These are phyloP conservation scores for Cladobotryum mycophilum DNA, from an alignment of 2,329 filamentous ascomycete genomes.

Conservation along the genomic window DNA sequence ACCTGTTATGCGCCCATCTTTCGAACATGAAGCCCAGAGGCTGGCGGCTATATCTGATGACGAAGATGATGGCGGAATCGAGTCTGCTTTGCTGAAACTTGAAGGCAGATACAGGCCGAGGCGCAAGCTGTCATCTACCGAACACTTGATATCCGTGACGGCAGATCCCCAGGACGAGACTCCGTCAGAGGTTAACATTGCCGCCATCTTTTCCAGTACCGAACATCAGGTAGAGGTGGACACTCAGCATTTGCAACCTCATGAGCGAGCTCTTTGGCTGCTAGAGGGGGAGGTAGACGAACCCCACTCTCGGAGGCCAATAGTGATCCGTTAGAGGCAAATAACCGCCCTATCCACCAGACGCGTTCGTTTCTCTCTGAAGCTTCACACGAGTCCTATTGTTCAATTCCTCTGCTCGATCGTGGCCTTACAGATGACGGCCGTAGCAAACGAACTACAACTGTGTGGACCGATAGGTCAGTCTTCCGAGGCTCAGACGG, in stretches of 20 bases:
- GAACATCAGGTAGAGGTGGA: not conserved
- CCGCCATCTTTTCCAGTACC: not conserved
- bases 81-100: slow-evolving; percentile 85
- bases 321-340: not conserved
- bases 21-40: slow-evolving; percentile 81
- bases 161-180: not conserved
- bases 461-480: slow-evolving; percentile 50
- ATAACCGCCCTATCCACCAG: slow-evolving; percentile 22
- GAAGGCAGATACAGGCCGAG: slow-evolving; percentile 75
- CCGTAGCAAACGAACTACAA: slow-evolving; percentile 32
- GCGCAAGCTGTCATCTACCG: slow-evolving; percentile 6
- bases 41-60: slow-evolving; percentile 86
- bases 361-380: slow-evolving; percentile 48
- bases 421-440: slow-evolving; percentile 53
- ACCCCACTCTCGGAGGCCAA: not conserved
- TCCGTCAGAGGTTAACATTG: not conserved
- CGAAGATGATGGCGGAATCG: slow-evolving; percentile 72
- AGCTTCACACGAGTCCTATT: slow-evolving; percentile 67
- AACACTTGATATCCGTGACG: not conserved
- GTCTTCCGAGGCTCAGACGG: slow-evolving; percentile 43
- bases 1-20: slow-evolving; percentile 63
- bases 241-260: not conserved
- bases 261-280: not conserved
- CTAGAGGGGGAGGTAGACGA: not conserved
- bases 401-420: slow-evolving; percentile 70